Conservation (phyloP, 192 early-diverging fungal genomes). For the Backusella luteola region DNA sequence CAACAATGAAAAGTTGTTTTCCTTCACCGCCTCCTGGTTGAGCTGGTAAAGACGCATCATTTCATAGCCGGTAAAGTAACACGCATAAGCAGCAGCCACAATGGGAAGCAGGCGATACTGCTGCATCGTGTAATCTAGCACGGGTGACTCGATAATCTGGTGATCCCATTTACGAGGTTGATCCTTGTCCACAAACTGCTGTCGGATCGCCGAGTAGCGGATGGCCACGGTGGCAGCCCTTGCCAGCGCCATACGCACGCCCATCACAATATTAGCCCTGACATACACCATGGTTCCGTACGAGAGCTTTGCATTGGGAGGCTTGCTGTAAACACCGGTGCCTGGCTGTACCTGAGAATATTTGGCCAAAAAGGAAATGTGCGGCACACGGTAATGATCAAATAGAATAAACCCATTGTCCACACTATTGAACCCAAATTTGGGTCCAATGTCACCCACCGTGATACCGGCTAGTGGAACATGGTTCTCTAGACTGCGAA, state of each 20-base stretch:
- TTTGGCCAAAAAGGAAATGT: slow-evolving; percentile 71
- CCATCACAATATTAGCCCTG: slow-evolving; percentile 73
- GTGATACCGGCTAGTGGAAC: slow-evolving; percentile 71
- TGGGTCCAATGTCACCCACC: slow-evolving; percentile 84
- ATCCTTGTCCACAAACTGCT: slow-evolving; percentile 66
- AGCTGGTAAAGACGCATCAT: slow-evolving; percentile 61
- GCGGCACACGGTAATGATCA: slow-evolving; percentile 77
- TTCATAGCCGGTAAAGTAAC: slow-evolving; percentile 64
- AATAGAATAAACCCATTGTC: slow-evolving; percentile 88
- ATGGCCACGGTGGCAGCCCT: slow-evolving; percentile 69
- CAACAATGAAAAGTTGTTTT: slow-evolving; percentile 61
- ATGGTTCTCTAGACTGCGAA: slow-evolving; percentile 75
- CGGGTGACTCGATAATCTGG: slow-evolving; percentile 58
- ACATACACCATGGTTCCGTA: slow-evolving; percentile 87
- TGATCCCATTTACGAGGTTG: slow-evolving; percentile 44
- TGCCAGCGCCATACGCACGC: slow-evolving; percentile 56
- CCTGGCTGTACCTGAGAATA: slow-evolving; percentile 67
- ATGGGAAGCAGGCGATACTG: slow-evolving; percentile 73
- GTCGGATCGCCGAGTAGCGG: slow-evolving; percentile 69
- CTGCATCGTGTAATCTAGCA: slow-evolving; percentile 79
- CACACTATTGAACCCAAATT: slow-evolving; percentile 81
- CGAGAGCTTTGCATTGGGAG: slow-evolving; percentile 74
- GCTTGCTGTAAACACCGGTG: slow-evolving; percentile 70
- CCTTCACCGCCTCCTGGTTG: slow-evolving; percentile 52
- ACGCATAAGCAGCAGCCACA: slow-evolving; percentile 72